Evolutionary conservation across 257 asterid genomes (phyloP), one percentile per base, ranked within the genome.

Genomic region (Solanum sparsipilum): DNA sequence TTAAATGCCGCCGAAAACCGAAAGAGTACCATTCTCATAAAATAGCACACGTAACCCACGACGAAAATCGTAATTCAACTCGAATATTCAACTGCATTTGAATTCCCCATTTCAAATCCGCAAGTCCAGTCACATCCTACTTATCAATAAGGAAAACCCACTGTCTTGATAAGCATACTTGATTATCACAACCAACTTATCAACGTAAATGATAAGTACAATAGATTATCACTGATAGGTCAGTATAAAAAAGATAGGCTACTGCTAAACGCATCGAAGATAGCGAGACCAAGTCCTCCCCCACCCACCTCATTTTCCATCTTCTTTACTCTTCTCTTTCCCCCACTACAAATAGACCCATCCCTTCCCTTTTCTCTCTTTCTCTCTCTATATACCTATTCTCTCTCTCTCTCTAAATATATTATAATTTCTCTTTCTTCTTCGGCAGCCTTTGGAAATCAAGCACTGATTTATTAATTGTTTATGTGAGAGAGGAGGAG

Each of bases 201-300:
- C 0, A 0, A 0, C 1, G 21, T 0, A 0, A 0, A 2, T n/a
- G 29, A 94, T 91, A 92, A 11, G 89, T 0, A 0, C 0, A 0
- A 0, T 0, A 0, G 0, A 88, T 41, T 92, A 94, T 95, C 74
- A 88, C 65, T 86, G 96, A 95, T 96, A 94, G 88, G 94, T 90
- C 91, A 90, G 95, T 90, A 86, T 91, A 82, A 91, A 86, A 90
- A 91, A 91, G 98, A 93, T 88, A 91, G 93, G 91, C 94, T 87
- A 90, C 96, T 94, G 98, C 96, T 94, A 93, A 95, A 94, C 93
- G 97, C 99, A 94, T 95, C 96, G 96, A 93, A 93, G 98, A 94
- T 94, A 93, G 98, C 95, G 96, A 94, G 99, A 93, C 99, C 98
- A 92, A 93, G 98, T 94, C 98, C 92, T 68, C 89, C 84, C 91